Base-by-base conservation (phyloP, 306 rosid genomes). In the Sechiopsis laciniata region DNA sequence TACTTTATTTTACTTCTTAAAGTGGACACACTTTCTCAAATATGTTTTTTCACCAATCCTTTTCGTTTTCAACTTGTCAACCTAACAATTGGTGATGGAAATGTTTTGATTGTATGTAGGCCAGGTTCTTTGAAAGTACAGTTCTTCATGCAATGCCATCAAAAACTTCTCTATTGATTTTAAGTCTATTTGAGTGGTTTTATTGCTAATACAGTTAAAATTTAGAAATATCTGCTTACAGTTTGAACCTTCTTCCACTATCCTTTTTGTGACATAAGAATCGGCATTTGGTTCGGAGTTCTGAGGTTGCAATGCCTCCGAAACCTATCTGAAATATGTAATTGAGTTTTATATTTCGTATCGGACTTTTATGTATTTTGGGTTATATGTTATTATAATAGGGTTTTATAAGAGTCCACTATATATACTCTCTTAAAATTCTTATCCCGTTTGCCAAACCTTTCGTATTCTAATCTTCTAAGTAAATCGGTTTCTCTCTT, bases 131-230 rank as follows among this genome's bases (percentile, higher is more conserved):
- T 20, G 37, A 58, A 58, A 22, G 64, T 58, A 22, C n/a, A 22
- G 7, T 21, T 11, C 14, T 11, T 19, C 66, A 12, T 22, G 62
- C 8, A 59, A 13, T 13, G 55, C 2, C 6, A 15, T 24, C 13
- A 15, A 26, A 46, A 61, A 65, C 71, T 4, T 65, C 16, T 46
- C 7, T 37, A 53, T 35, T 10, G 71, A 65, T 65, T 65, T 65
- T 2, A 65, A n/a, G 22, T 64, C 21, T 8, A 24, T 10, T 11
- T 15, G 71, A 4, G 15, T 37, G 53, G 22, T 19, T 65, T 9
- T 65, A 7, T 9, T n/a, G 71, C 48, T n/a, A 65, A 10, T 50
- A 17, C 19, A 65, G 16, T 17, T 37, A 8, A 19, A 65, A n/a
- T 65, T 65, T 15, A 40, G 52, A 2, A 11, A 50, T 11, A 50